Conservation (phyloP, 1,284 basidiomycete genomes). For the Gomphus bonarii region DNA sequence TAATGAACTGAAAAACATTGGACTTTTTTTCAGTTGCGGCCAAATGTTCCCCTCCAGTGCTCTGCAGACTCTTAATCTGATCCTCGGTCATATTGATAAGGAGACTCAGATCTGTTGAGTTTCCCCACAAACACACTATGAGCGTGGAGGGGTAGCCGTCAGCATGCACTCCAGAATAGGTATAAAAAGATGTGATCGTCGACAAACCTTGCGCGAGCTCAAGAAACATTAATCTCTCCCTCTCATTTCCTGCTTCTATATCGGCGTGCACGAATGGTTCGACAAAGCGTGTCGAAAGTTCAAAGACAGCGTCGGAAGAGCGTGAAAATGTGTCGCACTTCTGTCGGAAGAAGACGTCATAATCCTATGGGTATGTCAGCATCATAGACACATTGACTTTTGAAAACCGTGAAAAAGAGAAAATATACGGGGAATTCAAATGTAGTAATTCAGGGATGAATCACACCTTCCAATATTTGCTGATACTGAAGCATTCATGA, state of each 20-base stretch:
- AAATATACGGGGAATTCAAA: not conserved
- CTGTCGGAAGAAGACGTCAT: slow-evolving; percentile 29
- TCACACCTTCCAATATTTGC: slow-evolving; percentile 71
- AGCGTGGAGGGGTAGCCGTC: not conserved
- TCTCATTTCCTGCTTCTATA: slow-evolving; percentile 53
- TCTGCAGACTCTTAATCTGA: slow-evolving; percentile 96
- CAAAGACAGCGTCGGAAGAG: slow-evolving; percentile 88
- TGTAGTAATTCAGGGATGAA: too few species aligned
- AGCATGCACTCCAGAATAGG: slow-evolving; percentile 12
- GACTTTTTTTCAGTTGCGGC: slow-evolving; percentile 97
- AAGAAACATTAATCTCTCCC: slow-evolving; percentile 85
- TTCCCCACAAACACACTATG: slow-evolving; percentile 87
- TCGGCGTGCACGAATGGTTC: slow-evolving; percentile 67
- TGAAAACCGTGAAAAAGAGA: not conserved
- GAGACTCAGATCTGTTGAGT: slow-evolving; percentile 93
- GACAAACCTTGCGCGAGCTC: slow-evolving; percentile 76
- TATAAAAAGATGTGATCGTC: slow-evolving; percentile 4
- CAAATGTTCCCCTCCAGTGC: slow-evolving; percentile 90
- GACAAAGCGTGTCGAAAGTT: slow-evolving; percentile 88
- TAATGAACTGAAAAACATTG: too few species aligned
- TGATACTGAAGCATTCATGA: slow-evolving; percentile 91
- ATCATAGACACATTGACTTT: not conserved
- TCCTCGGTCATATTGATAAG: slow-evolving; percentile 99
- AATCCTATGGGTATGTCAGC: slow-evolving; percentile 8
- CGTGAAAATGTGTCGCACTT: slow-evolving; percentile 92